These are phyloP conservation scores for Aquilaria agallochum DNA, from an alignment of 441 rosid genomes.

Conservation along the genomic window DNA sequence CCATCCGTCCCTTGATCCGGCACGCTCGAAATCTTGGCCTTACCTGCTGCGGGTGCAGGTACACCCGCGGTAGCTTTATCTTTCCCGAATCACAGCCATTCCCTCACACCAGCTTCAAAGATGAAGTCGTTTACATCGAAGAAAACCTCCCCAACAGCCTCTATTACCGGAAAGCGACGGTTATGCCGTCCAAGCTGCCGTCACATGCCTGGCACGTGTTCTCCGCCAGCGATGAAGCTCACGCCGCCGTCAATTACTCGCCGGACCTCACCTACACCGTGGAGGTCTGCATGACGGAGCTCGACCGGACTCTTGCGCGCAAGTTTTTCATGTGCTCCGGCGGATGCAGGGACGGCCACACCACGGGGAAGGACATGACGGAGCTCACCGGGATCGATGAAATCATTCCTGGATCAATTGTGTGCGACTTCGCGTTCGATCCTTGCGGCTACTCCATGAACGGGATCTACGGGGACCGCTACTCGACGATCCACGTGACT, in stretches of 20 bases:
- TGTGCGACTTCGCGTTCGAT: constrained; percentile 91
- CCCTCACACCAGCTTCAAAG: constrained; percentile 81
- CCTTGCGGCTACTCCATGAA: constrained; percentile 99
- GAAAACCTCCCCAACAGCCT: constrained; percentile 55
- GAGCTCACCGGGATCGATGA: constrained; percentile 57
- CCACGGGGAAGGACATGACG: constrained; percentile 77
- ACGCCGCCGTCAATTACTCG: background rate
- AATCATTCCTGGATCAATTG: constrained; percentile 60
- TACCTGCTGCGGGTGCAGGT: constrained; percentile 53
- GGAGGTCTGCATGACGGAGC: constrained; percentile 96
- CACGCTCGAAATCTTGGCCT: constrained; percentile 64
- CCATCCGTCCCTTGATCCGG: constrained; percentile 70
- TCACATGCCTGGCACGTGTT: constrained; percentile 91
- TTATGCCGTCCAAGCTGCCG: constrained; percentile 62
- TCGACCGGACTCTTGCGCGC: constrained; percentile 56
- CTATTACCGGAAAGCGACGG: constrained; percentile 64
- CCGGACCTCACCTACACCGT: constrained; percentile 38
- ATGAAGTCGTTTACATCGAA: constrained; percentile 68
- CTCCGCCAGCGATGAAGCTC: constrained; percentile 45
- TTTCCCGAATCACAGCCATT: constrained; percentile 90
- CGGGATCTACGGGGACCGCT: constrained; percentile 73
- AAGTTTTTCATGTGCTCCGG: constrained; percentile 59
- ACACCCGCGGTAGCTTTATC: constrained; percentile 91
- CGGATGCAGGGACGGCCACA: constrained; percentile 44
- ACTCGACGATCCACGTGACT: constrained; percentile 95